phyloP scores from a whole-genome alignment of 768 basidiomycete genomes.

The Leccinum boreale region DNA sequence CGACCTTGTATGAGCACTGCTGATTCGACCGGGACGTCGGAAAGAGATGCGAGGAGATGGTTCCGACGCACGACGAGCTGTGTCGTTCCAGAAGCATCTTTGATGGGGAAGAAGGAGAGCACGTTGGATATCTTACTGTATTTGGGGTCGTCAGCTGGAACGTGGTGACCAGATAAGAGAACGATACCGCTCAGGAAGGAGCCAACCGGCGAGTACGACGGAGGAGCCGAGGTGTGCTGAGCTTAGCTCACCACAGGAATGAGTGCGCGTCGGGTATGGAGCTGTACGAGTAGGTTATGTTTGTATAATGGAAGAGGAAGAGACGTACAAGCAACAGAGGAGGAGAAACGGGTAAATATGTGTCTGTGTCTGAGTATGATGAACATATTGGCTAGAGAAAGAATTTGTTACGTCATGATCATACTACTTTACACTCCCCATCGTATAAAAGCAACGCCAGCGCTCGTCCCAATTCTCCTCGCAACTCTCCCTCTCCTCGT shows the following conservation, averaged over 20 bases:
- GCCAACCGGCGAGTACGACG: conserved; percentile 79
- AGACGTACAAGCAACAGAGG: background rate
- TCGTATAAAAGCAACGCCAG: conserved; percentile 1
- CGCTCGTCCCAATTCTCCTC: background rate
- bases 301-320: background rate
- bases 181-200: conserved; percentile 77
- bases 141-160: conserved; percentile 33
- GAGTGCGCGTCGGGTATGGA: conserved; percentile 60
- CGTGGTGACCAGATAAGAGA: conserved; percentile 25
- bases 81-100: conserved; percentile 70
- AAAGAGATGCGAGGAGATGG: conserved; percentile 42
- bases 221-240: conserved; percentile 46
- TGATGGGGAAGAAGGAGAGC: conserved; percentile 84
- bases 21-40: conserved; percentile 71
- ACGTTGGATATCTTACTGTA: conserved; percentile 63
- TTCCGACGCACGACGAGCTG: conserved; percentile 71
- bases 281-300: conserved; percentile 31
- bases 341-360: background rate
- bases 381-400: conserved; percentile 6
- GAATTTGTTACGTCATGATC: conserved; percentile 16
- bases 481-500: background rate
- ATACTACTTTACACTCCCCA: background rate
- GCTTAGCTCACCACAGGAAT: conserved; percentile 59
- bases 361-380: background rate
- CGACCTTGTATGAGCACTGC: conserved; percentile 71